Evolutionary conservation across 192 early-diverging fungal genomes (phyloP).

Genomic region (Coemansia sp.): DNA sequence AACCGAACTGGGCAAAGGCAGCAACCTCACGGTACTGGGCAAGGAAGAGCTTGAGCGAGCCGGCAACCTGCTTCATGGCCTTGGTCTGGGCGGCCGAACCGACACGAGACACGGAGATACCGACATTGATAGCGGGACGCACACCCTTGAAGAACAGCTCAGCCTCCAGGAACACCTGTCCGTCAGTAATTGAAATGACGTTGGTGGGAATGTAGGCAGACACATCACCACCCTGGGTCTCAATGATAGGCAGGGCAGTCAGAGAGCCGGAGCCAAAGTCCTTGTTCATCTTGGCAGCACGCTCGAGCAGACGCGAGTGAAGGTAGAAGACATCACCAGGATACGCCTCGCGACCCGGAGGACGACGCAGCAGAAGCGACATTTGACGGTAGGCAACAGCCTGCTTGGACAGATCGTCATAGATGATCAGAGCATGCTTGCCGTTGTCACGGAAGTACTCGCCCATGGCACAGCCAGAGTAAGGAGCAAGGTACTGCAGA

Average conservation of each 20-base stretch:
- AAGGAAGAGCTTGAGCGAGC: slow-evolving; percentile 99
- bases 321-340: slow-evolving; percentile 99
- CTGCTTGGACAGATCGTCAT: slow-evolving; percentile 99
- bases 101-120: slow-evolving; percentile 99
- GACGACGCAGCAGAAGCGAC: slow-evolving; percentile 99
- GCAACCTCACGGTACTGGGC: slow-evolving; percentile 99
- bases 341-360: slow-evolving; percentile 99
- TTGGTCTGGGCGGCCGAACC: slow-evolving; percentile 99
- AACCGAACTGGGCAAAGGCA: slow-evolving; percentile 99
- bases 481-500: slow-evolving; percentile 98
- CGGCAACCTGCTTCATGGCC: slow-evolving; percentile 99
- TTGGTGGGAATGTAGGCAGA: slow-evolving; percentile 99
- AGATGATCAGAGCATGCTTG: slow-evolving; percentile 98
- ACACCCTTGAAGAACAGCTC: slow-evolving; percentile 99
- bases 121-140: slow-evolving; percentile 99
- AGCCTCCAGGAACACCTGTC: slow-evolving; percentile 99
- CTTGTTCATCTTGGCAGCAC: slow-evolving; percentile 99
- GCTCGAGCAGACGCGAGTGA: slow-evolving; percentile 98
- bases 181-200: slow-evolving; percentile 99
- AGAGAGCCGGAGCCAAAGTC: slow-evolving; percentile 92
- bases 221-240: slow-evolving; percentile 99
- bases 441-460: slow-evolving; percentile 99
- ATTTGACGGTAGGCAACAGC: slow-evolving; percentile 99
- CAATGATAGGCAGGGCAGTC: slow-evolving; percentile 99
- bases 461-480: slow-evolving; percentile 97